A percentile compares a stretch with the other conserved stretches of the same genome.
Evolutionary conservation across 1,284 basidiomycete species (phyloP).

Genomic region (Ustilago trichophora): DNA sequence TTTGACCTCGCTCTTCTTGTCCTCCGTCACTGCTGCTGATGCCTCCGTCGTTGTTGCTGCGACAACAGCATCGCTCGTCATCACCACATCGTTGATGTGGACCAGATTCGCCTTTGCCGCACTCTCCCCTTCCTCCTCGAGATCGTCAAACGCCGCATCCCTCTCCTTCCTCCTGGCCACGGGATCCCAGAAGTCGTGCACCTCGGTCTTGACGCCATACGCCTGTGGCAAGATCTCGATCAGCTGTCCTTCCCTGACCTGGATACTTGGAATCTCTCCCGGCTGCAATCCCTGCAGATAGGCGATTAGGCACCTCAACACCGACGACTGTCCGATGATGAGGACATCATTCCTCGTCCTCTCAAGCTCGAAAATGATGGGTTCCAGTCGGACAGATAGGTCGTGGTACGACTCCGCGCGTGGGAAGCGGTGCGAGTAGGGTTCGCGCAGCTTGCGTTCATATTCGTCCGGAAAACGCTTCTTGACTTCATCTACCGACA

Average conservation of each 20-base stretch:
- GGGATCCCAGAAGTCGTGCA: conserved; percentile 62
- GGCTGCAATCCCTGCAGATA: conserved; percentile 85
- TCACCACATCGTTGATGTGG: conserved; percentile 28
- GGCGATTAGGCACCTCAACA: conserved; percentile 86
- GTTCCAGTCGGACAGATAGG: conserved; percentile 73
- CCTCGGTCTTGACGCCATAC: conserved; percentile 62
- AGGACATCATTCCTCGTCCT: conserved; percentile 77
- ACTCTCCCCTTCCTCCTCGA: conserved; percentile 18
- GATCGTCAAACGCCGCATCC: conserved; percentile 52
- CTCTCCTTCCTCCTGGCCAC: conserved; percentile 53
- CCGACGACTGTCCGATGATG: conserved; percentile 82
- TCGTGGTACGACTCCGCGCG: conserved; percentile 81
- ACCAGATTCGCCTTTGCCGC: conserved; percentile 16
- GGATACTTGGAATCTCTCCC: conserved; percentile 93
- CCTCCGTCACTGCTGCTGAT: conserved; percentile 2
- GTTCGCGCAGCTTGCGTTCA: conserved; percentile 88
- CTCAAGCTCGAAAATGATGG: conserved; percentile 83
- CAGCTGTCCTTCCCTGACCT: conserved; percentile 72
- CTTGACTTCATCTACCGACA: conserved; percentile 87
- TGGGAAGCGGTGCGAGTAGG: conserved; percentile 81
- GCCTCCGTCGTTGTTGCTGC: neutral
- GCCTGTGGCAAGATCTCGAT: conserved; percentile 63
- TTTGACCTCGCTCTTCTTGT: neutral
- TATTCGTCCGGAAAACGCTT: conserved; percentile 92
- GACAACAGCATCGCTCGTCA: conserved; percentile 12